These are phyloP conservation scores for Picea sitchensis DNA, from an alignment of 75 land plant genomes.

Conservation along the genomic window DNA sequence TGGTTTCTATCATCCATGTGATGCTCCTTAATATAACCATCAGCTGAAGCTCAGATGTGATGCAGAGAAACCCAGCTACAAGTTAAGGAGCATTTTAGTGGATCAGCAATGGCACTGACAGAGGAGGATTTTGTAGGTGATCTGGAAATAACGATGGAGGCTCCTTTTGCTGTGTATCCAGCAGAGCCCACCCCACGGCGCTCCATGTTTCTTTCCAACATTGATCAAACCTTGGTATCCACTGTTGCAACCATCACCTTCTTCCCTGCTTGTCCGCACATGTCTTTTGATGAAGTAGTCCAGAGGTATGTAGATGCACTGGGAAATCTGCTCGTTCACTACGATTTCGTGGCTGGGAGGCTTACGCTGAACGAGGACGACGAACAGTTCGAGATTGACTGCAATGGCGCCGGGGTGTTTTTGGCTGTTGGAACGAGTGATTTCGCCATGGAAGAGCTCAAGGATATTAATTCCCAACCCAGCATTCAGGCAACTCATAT, in stretches of 20 bases:
- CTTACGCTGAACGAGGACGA: slow-evolving; percentile 17
- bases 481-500: slow-evolving; percentile 6
- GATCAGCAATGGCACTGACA: too few species aligned
- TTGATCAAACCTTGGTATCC: slow-evolving; percentile 31
- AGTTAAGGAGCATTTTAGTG: too few species aligned
- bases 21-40: too few species aligned
- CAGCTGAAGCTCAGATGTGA: too few species aligned
- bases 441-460: slow-evolving; percentile 21
- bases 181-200: neutral
- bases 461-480: slow-evolving; percentile 37
- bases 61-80: too few species aligned
- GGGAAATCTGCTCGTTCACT: slow-evolving; percentile 15
- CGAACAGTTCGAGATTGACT: slow-evolving; percentile 30
- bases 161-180: neutral
- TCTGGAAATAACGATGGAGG: neutral
- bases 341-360: slow-evolving; percentile 39
- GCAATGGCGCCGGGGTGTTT: slow-evolving; percentile 35
- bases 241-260: slow-evolving; percentile 29
- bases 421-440: neutral
- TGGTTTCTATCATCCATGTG: too few species aligned
- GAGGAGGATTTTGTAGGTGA: neutral
- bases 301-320: slow-evolving; percentile 4
- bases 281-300: too few species aligned
- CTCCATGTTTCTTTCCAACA: slow-evolving; percentile 30
- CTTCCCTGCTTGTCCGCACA: slow-evolving; percentile 15